Base-by-base conservation (phyloP, 2,329 filamentous ascomycete genomes). In the Colletotrichum sp. region DNA sequence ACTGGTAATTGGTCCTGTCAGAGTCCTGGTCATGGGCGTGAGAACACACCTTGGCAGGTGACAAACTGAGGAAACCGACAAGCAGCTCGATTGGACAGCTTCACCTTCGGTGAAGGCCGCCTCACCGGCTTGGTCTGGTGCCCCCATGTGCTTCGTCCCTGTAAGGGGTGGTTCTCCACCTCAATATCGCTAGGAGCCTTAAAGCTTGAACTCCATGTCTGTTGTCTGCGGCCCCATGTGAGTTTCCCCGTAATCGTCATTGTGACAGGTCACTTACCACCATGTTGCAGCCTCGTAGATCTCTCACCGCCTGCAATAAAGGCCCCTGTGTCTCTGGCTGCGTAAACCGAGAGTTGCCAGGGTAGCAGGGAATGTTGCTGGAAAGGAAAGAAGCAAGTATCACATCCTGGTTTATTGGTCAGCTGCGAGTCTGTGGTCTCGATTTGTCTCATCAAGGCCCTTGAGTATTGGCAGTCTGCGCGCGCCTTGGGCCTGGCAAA, bases 241-340 rank as follows among this genome's bases (percentile, higher is more conserved):
- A 65, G 49, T 64, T 65, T 57, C 60, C 74, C 65, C 70, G 49
- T 65, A 60, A 60, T 65, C 32, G 44, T 49, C 21, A 68, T 69
- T 70, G 24, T 76, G 74, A 76, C 34, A 74, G 15, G 65, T 76
- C 74, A 69, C 74, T 36, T 69, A 68, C 73, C 69, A 73, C 34
- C 34, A 30, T 36, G 59, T 68, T 30, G 49, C 69, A 76, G 74
- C 59, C 71, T 67, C 64, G 70, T 73, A 68, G 74, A 76, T 76
- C 71, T 59, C 49, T 73, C 74, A 76, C 74, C 74, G 74, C 74
- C 70, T 73, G 65, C 39, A 63, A 68, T 52, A 24, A 34, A 34
- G 21, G 36, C n/a, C 24, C 62, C 28, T 49, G 18, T 67, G 39
- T 34, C 70, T 49, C 49, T 24, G 55, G 13, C 30, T 15, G 34